phyloP scores from a whole-genome alignment of 495 filamentous ascomycete genomes.

The Parathielavia appendiculata region DNA sequence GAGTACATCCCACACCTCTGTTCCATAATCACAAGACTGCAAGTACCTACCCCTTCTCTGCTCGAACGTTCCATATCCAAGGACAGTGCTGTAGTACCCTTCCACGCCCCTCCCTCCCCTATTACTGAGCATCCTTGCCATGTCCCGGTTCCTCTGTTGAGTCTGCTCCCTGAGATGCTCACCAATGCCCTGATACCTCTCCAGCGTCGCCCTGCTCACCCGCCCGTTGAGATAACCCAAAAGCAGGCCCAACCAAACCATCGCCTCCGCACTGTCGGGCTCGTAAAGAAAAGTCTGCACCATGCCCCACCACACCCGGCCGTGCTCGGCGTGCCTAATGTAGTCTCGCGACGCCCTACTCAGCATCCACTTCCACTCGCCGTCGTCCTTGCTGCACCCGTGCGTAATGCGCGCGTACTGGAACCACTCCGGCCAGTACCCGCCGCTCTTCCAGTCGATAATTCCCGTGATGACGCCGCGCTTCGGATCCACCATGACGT shows the following conservation, averaged over 20 bases:
- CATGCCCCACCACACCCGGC: constrained; percentile 4
- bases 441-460: constrained; percentile 18
- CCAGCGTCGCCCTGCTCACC: background rate
- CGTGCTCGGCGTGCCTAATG: background rate
- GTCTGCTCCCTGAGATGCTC: background rate
- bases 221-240: background rate
- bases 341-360: background rate
- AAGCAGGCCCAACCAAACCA: constrained; percentile 6
- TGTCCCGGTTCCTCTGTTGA: too few species aligned
- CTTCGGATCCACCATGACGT: constrained; percentile 5
- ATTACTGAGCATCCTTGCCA: too few species aligned
- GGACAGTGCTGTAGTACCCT: too few species aligned
- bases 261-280: background rate
- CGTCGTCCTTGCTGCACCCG: background rate
- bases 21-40: too few species aligned
- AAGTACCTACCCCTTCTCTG: too few species aligned
- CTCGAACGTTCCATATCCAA: too few species aligned
- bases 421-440: constrained; percentile 17
- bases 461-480: constrained; percentile 3
- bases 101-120: too few species aligned
- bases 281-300: background rate
- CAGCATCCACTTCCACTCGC: constrained; percentile 9
- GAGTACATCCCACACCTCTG: too few species aligned
- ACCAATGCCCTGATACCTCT: background rate
- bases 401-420: constrained; percentile 14